Evolutionary conservation across 306 rosid genomes (phyloP).

Genomic region (Castanospermum australe): DNA sequence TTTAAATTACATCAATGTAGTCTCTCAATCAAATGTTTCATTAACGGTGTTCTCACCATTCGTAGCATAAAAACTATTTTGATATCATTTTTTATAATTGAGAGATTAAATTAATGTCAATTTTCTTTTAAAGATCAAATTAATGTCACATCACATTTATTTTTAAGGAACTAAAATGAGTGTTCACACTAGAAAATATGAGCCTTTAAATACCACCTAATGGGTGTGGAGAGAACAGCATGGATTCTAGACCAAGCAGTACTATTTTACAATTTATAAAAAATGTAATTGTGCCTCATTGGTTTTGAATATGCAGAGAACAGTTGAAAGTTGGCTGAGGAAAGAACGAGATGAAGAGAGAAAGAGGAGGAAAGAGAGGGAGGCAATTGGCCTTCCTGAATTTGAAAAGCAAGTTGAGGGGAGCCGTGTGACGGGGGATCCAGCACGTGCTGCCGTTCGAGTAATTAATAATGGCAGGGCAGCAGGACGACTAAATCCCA

Average conservation of each 20-base stretch:
- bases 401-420: constrained; percentile 54
- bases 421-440: constrained; percentile 70
- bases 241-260: not conserved
- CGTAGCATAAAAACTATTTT: too few species aligned
- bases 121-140: too few species aligned
- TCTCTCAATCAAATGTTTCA: too few species aligned
- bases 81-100: too few species aligned
- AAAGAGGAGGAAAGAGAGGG: constrained; percentile 71
- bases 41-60: too few species aligned
- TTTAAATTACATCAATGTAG: too few species aligned
- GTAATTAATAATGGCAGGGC: constrained; percentile 87
- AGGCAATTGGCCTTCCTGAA: constrained; percentile 68
- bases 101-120: too few species aligned
- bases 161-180: too few species aligned
- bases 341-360: constrained; percentile 82
- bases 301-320: constrained; percentile 61
- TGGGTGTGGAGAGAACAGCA: not conserved
- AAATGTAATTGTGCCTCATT: not conserved
- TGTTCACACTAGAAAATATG: too few species aligned
- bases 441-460: constrained; percentile 49
- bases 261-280: not conserved
- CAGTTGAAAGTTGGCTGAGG: constrained; percentile 92
- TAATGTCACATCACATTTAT: too few species aligned
- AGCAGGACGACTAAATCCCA: constrained; percentile 79
- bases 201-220: not conserved